Conservation (phyloP, 306 rosid genomes). For the barrel medic (Medicago truncatula) region DNA sequence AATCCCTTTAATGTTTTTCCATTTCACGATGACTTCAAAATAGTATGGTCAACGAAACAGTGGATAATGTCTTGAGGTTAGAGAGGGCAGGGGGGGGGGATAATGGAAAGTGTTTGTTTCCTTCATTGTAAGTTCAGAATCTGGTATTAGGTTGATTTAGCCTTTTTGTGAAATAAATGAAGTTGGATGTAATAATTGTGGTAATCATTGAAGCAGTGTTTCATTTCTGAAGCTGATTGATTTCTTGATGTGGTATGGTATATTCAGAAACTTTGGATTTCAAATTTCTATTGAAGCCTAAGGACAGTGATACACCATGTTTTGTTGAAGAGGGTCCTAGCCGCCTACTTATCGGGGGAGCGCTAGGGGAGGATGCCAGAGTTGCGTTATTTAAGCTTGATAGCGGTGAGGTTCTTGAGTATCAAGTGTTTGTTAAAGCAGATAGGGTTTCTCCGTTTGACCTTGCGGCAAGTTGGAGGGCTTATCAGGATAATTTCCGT, state of each 20-base stretch:
- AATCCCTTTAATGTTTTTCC: background rate
- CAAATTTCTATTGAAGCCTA: constrained; percentile 92
- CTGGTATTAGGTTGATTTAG: background rate
- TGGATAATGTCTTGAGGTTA: constrained; percentile 20
- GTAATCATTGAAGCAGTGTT: constrained; percentile 8
- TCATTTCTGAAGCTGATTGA: constrained; percentile 31
- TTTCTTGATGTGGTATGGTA: constrained; percentile 35
- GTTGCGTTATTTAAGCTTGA: constrained; percentile 78
- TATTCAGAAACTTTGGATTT: constrained; percentile 87
- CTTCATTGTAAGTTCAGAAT: background rate
- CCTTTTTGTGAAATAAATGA: constrained; percentile 1
- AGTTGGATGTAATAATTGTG: constrained; percentile 5
- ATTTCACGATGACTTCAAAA: background rate
- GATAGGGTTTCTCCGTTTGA: constrained; percentile 96
- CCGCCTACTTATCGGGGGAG: constrained; percentile 82
- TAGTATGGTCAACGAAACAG: constrained; percentile 30
- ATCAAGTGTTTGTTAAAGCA: constrained; percentile 81
- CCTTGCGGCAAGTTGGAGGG: constrained; percentile 99
- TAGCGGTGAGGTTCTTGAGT: constrained; percentile 74
- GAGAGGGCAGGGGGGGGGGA: too few relatives aligned
- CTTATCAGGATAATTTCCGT: constrained; percentile 91
- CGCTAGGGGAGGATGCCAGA: constrained; percentile 86
- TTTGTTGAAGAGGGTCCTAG: constrained; percentile 92
- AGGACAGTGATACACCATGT: constrained; percentile 65
- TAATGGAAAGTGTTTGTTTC: constrained; percentile 13